A percentile compares a stretch with the other conserved stretches of the same genome.
phyloP scores from a whole-genome alignment of 1,284 basidiomycete genomes.

The Heterobasidion parviporum region DNA sequence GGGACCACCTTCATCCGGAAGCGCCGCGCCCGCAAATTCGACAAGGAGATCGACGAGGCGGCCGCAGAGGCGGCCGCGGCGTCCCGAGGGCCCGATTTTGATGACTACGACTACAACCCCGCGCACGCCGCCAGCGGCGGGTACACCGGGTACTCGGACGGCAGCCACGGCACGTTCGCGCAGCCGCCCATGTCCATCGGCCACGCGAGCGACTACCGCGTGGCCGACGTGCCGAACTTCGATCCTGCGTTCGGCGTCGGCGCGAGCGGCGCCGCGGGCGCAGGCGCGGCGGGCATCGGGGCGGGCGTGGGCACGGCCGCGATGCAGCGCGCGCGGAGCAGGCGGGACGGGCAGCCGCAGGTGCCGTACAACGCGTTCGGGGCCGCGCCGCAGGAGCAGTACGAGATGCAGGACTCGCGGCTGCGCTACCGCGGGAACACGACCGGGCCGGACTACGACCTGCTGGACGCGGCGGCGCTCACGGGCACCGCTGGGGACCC shows the following conservation, averaged over 20 bases:
- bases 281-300: conserved; percentile 16
- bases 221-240: conserved; percentile 37
- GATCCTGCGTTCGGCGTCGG: conserved; percentile 24
- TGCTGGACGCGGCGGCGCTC: conserved; percentile 13
- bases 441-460: conserved; percentile 15
- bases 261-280: conserved; percentile 12
- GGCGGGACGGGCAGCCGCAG: conserved; percentile 9
- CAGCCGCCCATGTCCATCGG: conserved; percentile 35
- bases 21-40: conserved; percentile 54
- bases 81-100: conserved; percentile 40
- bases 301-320: conserved; percentile 21
- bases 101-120: conserved; percentile 37
- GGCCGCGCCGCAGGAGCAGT: conserved; percentile 7
- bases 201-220: conserved; percentile 35
- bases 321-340: conserved; percentile 19
- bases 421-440: conserved; percentile 5
- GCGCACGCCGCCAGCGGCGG: conserved; percentile 18
- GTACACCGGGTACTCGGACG: conserved; percentile 44
- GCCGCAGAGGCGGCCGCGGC: conserved; percentile 25
- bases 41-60: conserved; percentile 61
- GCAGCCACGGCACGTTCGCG: conserved; percentile 51
- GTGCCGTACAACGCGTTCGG: conserved; percentile 26
- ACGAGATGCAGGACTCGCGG: conserved; percentile 11
- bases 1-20: conserved; percentile 48
- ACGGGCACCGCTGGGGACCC: conserved; percentile 8